phyloP scores from a whole-genome alignment of 1,284 basidiomycete species.

The Sutorius eximius region DNA sequence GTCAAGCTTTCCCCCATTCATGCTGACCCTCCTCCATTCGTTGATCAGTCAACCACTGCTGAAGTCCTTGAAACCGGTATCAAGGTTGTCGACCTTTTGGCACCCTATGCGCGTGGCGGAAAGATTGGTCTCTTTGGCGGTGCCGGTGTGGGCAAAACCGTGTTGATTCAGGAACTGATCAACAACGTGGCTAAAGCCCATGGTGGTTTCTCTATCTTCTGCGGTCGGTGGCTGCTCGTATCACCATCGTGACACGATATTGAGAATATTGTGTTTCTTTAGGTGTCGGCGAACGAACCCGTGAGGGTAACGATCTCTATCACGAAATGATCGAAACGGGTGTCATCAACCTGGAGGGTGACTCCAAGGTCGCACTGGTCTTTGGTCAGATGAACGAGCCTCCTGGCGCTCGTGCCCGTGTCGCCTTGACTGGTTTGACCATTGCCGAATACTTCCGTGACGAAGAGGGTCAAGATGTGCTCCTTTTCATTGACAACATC shows the following conservation, averaged over 20 bases:
- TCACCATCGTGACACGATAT: neutral
- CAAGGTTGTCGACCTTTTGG: conserved; percentile 99
- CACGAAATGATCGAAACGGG: conserved; percentile 99
- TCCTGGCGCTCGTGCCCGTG: conserved; percentile 99
- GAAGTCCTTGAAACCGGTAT: conserved; percentile 99
- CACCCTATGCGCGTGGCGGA: conserved; percentile 99
- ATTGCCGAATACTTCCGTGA: conserved; percentile 99
- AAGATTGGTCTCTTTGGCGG: conserved; percentile 99
- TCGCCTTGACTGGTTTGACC: conserved; percentile 97
- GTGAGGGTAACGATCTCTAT: conserved; percentile 99
- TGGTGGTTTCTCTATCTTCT: conserved; percentile 99
- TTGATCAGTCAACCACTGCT: conserved; percentile 97
- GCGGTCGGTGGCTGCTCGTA: conserved; percentile 63
- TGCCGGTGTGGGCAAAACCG: conserved; percentile 99
- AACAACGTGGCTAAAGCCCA: conserved; percentile 99
- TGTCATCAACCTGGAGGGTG: conserved; percentile 98
- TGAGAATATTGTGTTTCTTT: neutral
- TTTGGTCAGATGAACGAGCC: conserved; percentile 99
- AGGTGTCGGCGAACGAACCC: conserved; percentile 99
- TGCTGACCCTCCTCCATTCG: conserved; percentile 94
- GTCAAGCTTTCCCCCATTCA: conserved; percentile 91
- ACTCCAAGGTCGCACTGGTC: conserved; percentile 99
- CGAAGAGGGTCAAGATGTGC: conserved; percentile 99
- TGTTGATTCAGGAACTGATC: conserved; percentile 98
- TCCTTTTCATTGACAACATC: conserved; percentile 99